Percentiles rank a stretch among this genome's conserved stretches.
Conservation (phyloP, 495 filamentous ascomycete species). For the Penicillium longicatenatum region DNA sequence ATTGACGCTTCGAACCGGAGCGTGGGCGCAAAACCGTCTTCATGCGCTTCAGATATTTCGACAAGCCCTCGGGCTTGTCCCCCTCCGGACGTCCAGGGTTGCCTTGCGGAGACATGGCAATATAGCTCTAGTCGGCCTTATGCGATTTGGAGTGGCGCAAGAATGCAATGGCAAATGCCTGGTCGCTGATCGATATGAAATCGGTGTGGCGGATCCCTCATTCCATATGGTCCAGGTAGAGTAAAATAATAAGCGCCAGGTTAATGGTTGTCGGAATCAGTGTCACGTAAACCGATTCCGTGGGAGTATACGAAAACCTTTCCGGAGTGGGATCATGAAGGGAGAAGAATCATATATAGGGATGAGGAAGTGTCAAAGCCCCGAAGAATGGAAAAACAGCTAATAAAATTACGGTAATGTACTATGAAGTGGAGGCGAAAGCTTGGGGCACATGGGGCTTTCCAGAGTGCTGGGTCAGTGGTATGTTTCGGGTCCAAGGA, state of each 20-base stretch:
- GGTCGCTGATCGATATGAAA: slow-evolving; percentile 19
- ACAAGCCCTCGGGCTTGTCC: slow-evolving; percentile 63
- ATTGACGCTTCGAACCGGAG: slow-evolving; percentile 44
- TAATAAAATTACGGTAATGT: neutral
- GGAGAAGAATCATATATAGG: neutral
- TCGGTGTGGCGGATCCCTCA: neutral
- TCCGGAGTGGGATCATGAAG: neutral
- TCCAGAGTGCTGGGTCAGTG: slow-evolving; percentile 2
- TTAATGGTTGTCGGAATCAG: neutral
- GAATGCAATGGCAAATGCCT: slow-evolving; percentile 20
- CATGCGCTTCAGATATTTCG: slow-evolving; percentile 63
- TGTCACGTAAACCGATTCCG: too few species aligned
- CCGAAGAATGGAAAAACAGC: neutral
- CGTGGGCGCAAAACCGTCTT: slow-evolving; percentile 62
- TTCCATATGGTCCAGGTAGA: neutral
- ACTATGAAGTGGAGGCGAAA: neutral
- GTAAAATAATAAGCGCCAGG: neutral
- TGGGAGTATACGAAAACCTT: neutral
- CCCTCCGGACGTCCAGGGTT: slow-evolving; percentile 24
- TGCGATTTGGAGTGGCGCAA: slow-evolving; percentile 15
- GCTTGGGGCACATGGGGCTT: slow-evolving; percentile 6
- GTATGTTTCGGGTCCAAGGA: neutral
- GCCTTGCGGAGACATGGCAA: slow-evolving; percentile 33
- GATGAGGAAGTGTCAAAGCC: neutral
- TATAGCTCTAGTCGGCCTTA: neutral